These are phyloP conservation scores for Penicillium sp. DNA, from an alignment of 2,329 filamentous ascomycete genomes.

Conservation along the genomic window DNA sequence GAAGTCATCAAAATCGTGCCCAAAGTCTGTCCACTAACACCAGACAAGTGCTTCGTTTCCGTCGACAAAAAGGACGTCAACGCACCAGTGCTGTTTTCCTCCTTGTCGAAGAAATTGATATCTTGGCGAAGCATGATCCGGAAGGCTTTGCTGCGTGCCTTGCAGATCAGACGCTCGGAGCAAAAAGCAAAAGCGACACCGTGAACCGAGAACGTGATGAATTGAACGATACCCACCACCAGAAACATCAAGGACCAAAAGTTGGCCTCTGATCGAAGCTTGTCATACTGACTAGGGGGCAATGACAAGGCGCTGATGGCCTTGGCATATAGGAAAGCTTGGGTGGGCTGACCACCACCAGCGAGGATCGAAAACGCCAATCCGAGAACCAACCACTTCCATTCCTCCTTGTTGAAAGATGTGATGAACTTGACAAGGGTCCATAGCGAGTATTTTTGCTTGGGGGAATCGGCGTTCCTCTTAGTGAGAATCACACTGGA, in stretches of 20 bases:
- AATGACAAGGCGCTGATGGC: constrained; percentile 67
- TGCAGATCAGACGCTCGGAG: constrained; percentile 78
- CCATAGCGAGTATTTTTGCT: constrained; percentile 60
- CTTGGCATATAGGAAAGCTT: constrained; percentile 82
- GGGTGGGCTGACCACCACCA: constrained; percentile 71
- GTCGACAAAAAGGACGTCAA: constrained; percentile 84
- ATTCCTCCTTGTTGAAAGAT: constrained; percentile 71
- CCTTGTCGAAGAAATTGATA: constrained; percentile 81
- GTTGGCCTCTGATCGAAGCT: constrained; percentile 64
- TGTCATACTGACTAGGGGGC: constrained; percentile 46
- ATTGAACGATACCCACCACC: constrained; percentile 69
- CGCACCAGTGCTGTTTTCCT: constrained; percentile 83
- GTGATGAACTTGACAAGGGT: constrained; percentile 72
- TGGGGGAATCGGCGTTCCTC: constrained; percentile 45
- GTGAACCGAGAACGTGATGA: constrained; percentile 62
- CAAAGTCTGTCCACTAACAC: constrained; percentile 79
- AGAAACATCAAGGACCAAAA: constrained; percentile 89
- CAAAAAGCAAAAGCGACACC: constrained; percentile 74
- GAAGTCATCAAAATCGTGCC: constrained; percentile 76
- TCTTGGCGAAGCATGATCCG: constrained; percentile 86
- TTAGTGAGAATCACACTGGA: constrained; percentile 66
- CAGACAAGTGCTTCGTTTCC: constrained; percentile 81
- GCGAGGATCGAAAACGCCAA: constrained; percentile 69
- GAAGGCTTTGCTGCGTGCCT: constrained; percentile 77
- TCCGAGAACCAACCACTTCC: constrained; percentile 65